phyloP scores from a whole-genome alignment of 768 basidiomycete genomes.

The Leucocoprinus sp. region DNA sequence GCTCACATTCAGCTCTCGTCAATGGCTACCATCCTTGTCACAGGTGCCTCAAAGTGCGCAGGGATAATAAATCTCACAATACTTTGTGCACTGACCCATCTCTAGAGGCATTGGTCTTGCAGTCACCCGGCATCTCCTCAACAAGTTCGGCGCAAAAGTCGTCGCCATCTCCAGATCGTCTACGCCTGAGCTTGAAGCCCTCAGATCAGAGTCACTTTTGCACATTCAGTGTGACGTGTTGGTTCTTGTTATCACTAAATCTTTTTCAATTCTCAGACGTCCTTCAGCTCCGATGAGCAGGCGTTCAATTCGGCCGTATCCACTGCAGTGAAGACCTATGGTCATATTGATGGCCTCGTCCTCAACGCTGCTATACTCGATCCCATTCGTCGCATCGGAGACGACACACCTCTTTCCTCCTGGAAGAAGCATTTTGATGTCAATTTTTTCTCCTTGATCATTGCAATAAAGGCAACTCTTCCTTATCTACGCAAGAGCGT shows the following conservation, averaged over 20 bases:
- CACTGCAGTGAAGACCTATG: conserved; percentile 43
- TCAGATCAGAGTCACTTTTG: conserved; percentile 41
- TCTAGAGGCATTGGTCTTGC: conserved; percentile 70
- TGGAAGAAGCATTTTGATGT: conserved; percentile 77
- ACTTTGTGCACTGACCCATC: conserved; percentile 3
- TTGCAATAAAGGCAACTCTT: conserved; percentile 56
- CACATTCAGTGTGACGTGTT: conserved; percentile 69
- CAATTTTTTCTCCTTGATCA: conserved; percentile 82
- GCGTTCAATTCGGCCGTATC: conserved; percentile 50
- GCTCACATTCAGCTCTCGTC: conserved; percentile 12
- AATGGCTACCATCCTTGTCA: conserved; percentile 54
- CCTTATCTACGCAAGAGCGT: conserved; percentile 60
- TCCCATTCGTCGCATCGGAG: conserved; percentile 54
- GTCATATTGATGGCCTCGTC: conserved; percentile 66
- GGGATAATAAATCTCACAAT: conserved; percentile 8
- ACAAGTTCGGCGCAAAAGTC: conserved; percentile 56
- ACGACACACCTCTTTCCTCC: conserved; percentile 38
- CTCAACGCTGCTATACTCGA: conserved; percentile 80
- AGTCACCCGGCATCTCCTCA: conserved; percentile 56
- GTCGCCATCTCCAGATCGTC: conserved; percentile 68
- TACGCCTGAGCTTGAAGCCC: conserved; percentile 51
- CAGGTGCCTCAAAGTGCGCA: conserved; percentile 74
- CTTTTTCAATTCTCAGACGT: conserved; percentile 11
- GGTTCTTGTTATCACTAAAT: conserved; percentile 25
- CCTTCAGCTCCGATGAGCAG: conserved; percentile 47